A percentile compares a stretch with the other conserved stretches of the same genome.
These are phyloP conservation scores for Aspergillus tamarii DNA, from an alignment of 2,329 filamentous ascomycete genomes.

Conservation along the genomic window DNA sequence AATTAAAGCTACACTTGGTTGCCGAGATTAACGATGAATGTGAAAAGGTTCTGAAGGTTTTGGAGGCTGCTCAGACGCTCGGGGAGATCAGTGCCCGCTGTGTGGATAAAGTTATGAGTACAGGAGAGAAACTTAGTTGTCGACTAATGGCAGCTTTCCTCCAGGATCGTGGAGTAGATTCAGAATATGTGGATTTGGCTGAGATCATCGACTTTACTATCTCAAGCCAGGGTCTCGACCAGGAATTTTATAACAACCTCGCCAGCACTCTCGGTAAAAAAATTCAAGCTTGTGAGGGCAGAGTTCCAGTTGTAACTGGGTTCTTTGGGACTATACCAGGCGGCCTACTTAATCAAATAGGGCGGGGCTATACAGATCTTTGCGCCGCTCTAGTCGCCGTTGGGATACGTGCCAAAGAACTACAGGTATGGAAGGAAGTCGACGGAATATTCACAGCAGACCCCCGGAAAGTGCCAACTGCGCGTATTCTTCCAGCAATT, in stretches of 20 bases:
- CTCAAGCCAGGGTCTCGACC: constrained; percentile 61
- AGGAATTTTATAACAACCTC: constrained; percentile 70
- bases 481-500: constrained; percentile 83
- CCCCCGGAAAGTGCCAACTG: constrained; percentile 86
- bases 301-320: constrained; percentile 81
- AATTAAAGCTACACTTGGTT: constrained; percentile 62
- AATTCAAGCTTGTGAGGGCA: constrained; percentile 65
- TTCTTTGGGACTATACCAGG: constrained; percentile 95
- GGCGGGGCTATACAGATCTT: constrained; percentile 93
- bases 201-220: constrained; percentile 72
- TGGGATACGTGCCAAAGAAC: constrained; percentile 79
- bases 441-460: constrained; percentile 92
- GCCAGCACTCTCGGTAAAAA: constrained; percentile 64
- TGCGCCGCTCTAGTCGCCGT: constrained; percentile 92
- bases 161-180: constrained; percentile 77
- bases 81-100: constrained; percentile 75
- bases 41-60: constrained; percentile 74
- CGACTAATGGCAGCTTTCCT: constrained; percentile 85
- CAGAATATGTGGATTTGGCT: constrained; percentile 87
- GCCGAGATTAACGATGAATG: constrained; percentile 77
- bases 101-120: constrained; percentile 87
- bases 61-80: constrained; percentile 64
- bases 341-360: constrained; percentile 86
- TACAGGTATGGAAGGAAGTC: constrained; percentile 99
- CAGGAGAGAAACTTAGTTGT: constrained; percentile 95